These are phyloP conservation scores for Amanita pseudoporphyria DNA, from an alignment of 768 basidiomycete genomes.

Conservation along the genomic window DNA sequence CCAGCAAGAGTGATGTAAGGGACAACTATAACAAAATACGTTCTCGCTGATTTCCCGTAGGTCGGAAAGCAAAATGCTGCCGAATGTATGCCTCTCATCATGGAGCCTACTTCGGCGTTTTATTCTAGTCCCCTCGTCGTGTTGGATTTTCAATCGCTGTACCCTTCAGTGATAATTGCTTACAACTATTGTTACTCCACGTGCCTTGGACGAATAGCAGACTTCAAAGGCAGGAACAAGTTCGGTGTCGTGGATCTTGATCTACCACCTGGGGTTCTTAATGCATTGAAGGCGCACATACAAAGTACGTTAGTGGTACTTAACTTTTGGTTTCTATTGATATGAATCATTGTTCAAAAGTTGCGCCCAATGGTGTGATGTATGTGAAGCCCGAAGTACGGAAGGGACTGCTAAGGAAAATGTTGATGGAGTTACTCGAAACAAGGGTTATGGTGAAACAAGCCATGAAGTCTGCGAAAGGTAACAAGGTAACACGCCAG, in stretches of 20 bases:
- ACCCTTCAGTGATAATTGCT: constrained; percentile 97
- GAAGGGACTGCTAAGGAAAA: constrained; percentile 77
- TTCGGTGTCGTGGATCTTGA: constrained; percentile 76
- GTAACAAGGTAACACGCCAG: constrained; percentile 52
- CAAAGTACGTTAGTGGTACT: constrained; percentile 39
- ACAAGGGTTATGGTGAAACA: constrained; percentile 98
- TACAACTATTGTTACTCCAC: constrained; percentile 98
- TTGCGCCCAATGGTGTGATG: constrained; percentile 92
- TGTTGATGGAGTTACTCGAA: constrained; percentile 88
- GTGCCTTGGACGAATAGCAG: constrained; percentile 79
- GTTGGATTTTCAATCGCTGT: constrained; percentile 92
- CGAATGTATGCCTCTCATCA: constrained; percentile 90
- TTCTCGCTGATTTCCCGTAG: constrained; percentile 28
- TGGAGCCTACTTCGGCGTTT: constrained; percentile 90
- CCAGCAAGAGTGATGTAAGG: constrained; percentile 74
- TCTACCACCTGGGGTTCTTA: constrained; percentile 56
- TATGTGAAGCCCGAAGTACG: constrained; percentile 83
- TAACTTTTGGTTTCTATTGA: background rate
- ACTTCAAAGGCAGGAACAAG: constrained; percentile 84
- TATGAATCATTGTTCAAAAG: constrained; percentile 27
- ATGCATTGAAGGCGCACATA: constrained; percentile 65
- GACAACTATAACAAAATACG: constrained; percentile 1
- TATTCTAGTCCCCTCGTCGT: constrained; percentile 91
- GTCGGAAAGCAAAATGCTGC: constrained; percentile 95
- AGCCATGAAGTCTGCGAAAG: constrained; percentile 76